Percentiles rank a stretch among this genome's conserved stretches.
Evolutionary conservation across 192 early-diverging fungal species (phyloP).

Genomic region (Gryganskiella cystojenkinii): DNA sequence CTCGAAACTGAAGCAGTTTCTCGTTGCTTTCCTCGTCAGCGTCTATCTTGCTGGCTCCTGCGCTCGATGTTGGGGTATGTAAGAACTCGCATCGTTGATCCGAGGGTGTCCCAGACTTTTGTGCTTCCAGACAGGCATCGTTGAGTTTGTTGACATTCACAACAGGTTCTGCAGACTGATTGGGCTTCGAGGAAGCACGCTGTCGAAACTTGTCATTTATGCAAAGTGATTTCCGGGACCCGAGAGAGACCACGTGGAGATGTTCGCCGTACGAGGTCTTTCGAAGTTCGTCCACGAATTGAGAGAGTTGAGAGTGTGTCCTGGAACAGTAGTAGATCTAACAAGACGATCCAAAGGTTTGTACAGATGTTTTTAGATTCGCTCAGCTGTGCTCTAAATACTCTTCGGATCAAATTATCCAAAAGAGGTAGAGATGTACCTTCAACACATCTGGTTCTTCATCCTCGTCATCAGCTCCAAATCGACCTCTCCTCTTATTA

Average conservation of each 20-base stretch:
- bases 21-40: too few relatives aligned
- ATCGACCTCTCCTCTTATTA: neutral
- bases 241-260: slow-evolving; percentile 75
- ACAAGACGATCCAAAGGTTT: neutral
- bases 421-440: slow-evolving; percentile 26
- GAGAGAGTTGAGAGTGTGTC: slow-evolving; percentile 92
- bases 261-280: slow-evolving; percentile 77
- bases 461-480: slow-evolving; percentile 23
- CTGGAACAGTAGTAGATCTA: slow-evolving; percentile 77
- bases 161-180: slow-evolving; percentile 11
- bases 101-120: slow-evolving; percentile 81
- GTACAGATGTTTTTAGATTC: too few relatives aligned
- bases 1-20: slow-evolving; percentile 64
- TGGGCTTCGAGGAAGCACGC: slow-evolving; percentile 6
- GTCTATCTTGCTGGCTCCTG: too few relatives aligned
- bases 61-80: too few relatives aligned
- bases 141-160: slow-evolving; percentile 63
- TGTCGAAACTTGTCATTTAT: slow-evolving; percentile 68
- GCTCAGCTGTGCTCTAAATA: too few relatives aligned
- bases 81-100: slow-evolving; percentile 56
- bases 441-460: slow-evolving; percentile 58
- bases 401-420: too few relatives aligned
- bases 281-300: slow-evolving; percentile 87
- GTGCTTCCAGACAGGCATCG: slow-evolving; percentile 86
- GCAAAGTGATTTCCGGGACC: slow-evolving; percentile 86